phyloP scores from a whole-genome alignment of 179 eudicot species.

The Patellifolia procumbens region DNA sequence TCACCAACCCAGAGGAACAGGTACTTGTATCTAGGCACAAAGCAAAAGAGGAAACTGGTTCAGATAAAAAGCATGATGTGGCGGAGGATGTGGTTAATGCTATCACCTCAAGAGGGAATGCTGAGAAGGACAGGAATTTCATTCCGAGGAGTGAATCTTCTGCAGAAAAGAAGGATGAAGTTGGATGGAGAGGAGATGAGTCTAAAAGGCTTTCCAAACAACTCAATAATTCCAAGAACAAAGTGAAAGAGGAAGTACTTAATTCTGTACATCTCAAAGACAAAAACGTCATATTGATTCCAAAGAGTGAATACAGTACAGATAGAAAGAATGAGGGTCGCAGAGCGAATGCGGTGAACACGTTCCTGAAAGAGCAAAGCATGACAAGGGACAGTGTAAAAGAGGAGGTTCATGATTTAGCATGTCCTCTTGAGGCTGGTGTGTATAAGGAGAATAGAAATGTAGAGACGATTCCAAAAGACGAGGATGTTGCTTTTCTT shows the following conservation, averaged over 20 bases:
- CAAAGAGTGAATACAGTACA: conserved; percentile 17
- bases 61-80: conserved; percentile 18
- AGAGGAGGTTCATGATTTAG: conserved; percentile 15
- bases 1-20: conserved; percentile 13
- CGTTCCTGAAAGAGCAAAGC: conserved; percentile 18
- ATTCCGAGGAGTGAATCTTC: conserved; percentile 3
- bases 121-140: conserved; percentile 25
- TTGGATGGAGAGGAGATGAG: conserved; percentile 13
- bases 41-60: conserved; percentile 26
- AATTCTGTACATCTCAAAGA: conserved; percentile 4
- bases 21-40: conserved; percentile 16
- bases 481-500: conserved; percentile 22
- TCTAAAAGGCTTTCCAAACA: conserved; percentile 5
- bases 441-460: conserved; percentile 21
- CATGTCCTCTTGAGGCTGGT: conserved; percentile 20
- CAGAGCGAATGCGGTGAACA: conserved; percentile 16
- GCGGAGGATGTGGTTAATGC: conserved; percentile 24
- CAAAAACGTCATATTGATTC: conserved; percentile 19
- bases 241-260: conserved; percentile 2
- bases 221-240: not conserved
- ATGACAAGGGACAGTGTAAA: conserved; percentile 28
- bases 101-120: conserved; percentile 18
- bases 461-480: conserved; percentile 23
- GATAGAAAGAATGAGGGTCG: conserved; percentile 24
- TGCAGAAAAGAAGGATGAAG: conserved; percentile 23